phyloP scores from a whole-genome alignment of 495 filamentous ascomycete genomes.

The Aspergillus hancockii region DNA sequence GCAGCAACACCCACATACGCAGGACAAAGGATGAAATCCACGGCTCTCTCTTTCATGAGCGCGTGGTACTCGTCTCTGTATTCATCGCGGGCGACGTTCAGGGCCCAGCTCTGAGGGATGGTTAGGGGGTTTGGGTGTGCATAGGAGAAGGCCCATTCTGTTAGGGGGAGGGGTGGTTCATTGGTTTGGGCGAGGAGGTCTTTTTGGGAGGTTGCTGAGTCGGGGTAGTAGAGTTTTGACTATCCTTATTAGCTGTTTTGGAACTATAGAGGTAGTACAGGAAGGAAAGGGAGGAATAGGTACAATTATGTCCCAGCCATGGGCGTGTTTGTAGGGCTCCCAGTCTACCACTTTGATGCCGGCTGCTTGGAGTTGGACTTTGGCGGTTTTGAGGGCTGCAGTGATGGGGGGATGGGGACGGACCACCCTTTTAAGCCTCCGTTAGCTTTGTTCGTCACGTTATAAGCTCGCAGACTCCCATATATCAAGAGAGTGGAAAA shows the following conservation, averaged over 20 bases:
- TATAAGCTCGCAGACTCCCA: too few species aligned
- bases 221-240: constrained; percentile 57
- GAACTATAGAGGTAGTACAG: background rate
- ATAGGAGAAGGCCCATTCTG: constrained; percentile 57
- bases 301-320: constrained; percentile 61
- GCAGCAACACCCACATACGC: constrained; percentile 60
- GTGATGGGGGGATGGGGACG: constrained; percentile 70
- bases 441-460: too few species aligned
- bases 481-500: too few species aligned
- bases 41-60: constrained; percentile 57
- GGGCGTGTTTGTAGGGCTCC: constrained; percentile 61
- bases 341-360: constrained; percentile 64
- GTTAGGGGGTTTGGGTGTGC: constrained; percentile 43
- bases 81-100: constrained; percentile 51
- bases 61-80: constrained; percentile 61
- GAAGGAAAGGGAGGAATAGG: constrained; percentile 6
- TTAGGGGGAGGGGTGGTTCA: constrained; percentile 59
- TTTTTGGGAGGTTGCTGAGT: constrained; percentile 49
- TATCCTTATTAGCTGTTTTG: constrained; percentile 13
- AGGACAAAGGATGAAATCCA: constrained; percentile 74
- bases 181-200: constrained; percentile 47
- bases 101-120: constrained; percentile 45
- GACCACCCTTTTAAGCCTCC: constrained; percentile 19
- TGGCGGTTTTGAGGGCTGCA: constrained; percentile 57
- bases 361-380: constrained; percentile 51